These are phyloP conservation scores for Adansonia digitata DNA, from an alignment of 345 rosid species.

Conservation along the genomic window DNA sequence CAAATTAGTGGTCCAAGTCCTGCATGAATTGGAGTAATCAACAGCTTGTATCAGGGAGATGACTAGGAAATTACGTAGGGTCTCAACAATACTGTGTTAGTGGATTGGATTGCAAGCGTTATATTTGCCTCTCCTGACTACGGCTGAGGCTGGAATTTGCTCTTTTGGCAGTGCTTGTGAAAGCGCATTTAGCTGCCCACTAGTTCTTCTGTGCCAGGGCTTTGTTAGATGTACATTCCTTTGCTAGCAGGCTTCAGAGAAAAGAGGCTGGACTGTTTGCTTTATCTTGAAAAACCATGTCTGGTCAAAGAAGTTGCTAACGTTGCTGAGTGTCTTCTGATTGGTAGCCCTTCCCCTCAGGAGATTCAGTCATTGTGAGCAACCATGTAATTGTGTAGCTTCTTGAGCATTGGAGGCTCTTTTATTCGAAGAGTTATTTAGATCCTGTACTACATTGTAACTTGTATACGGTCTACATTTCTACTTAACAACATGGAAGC, in stretches of 20 bases:
- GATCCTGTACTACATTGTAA: constrained; percentile 2
- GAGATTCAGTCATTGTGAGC: constrained; percentile 15
- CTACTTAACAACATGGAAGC: constrained; percentile 57
- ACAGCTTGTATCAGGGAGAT: not conserved
- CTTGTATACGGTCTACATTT: constrained; percentile 12
- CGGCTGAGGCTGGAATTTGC: no score
- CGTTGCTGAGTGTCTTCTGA: constrained; percentile 12
- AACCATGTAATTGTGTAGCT: constrained; percentile 28
- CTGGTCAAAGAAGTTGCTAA: constrained; percentile 12
- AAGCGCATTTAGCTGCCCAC: no score
- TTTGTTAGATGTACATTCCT: no score
- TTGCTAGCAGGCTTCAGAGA: no score
- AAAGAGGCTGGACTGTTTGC: not conserved
- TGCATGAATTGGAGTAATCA: not conserved
- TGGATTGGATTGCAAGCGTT: no score
- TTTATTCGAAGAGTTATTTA: constrained; percentile 20
- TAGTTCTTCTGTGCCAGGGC: no score
- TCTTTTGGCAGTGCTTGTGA: no score
- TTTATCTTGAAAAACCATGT: constrained; percentile 1
- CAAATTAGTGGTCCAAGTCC: constrained; percentile 2
- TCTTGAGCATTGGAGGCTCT: constrained; percentile 20
- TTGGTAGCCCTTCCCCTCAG: constrained; percentile 7
- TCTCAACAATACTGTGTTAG: no score
- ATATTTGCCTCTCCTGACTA: no score
- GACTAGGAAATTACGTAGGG: not conserved